Conservation (phyloP, 768 basidiomycete species). For the Suillus lakei region DNA sequence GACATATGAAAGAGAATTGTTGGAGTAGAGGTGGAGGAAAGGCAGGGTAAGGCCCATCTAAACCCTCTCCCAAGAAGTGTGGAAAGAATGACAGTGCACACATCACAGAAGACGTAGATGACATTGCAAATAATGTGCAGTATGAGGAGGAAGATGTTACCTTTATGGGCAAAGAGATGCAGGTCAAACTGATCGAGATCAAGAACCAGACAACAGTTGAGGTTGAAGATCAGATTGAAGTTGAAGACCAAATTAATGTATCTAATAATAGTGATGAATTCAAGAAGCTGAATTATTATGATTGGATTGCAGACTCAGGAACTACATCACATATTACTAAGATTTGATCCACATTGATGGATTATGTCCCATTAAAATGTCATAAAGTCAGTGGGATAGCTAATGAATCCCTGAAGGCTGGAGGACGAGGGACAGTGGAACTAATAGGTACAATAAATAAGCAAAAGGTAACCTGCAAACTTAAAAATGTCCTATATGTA, state of each 20-base stretch:
- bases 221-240: no score
- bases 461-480: background rate
- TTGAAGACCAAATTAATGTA: no score
- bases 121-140: no score
- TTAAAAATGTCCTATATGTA: slow-evolving; percentile 3
- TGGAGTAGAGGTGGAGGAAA: background rate
- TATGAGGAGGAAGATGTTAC: no score
- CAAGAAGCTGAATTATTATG: slow-evolving; percentile 1
- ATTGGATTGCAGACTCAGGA: slow-evolving; percentile 14
- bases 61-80: no score
- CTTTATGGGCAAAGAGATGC: no score
- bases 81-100: no score
- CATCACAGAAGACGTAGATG: no score
- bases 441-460: background rate
- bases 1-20: background rate
- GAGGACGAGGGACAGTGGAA: background rate
- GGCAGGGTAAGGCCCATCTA: no score
- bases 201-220: no score
- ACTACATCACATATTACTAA: slow-evolving; percentile 8
- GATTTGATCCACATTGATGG: background rate
- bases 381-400: slow-evolving; percentile 2
- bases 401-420: background rate
- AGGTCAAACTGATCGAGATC: no score
- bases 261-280: background rate
- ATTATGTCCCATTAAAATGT: background rate